Evolutionary conservation across 2,329 filamentous ascomycete genomes (phyloP), one percentile per base, ranked within the genome.

Genomic region (Macrophomina pseudophaseolina): DNA sequence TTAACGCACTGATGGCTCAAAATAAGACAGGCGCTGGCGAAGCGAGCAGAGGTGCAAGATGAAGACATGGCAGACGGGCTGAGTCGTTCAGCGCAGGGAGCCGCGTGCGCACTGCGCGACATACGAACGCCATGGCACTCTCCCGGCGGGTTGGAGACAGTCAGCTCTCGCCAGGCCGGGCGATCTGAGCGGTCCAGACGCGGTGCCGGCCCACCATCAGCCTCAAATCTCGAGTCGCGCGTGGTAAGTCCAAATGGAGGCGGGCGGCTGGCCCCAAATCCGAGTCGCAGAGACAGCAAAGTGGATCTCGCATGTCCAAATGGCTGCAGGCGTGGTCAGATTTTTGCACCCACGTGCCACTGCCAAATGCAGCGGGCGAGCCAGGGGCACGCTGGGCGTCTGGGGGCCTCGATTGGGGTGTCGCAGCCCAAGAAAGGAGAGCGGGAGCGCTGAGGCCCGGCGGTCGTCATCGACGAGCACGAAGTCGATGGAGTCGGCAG

Each of bases 61-160:
- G 56, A 59, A 5, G 56, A 23, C 23, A 23, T 23, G 23, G 23
- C 23, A 23, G 23, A 23, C 23, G 23, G 23, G 40, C 56, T 59
- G 56, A 59, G 35, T 59, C 56, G 56, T 14, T 3, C 18, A 30
- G 58, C 30, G 58, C 58, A 62, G 58, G 58, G 58, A 40, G 18
- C 58, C 58, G 58, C 44, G 42, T 49, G 58, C 58, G 58, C 58
- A 48, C 58, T 62, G 58, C 44, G 58, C 58, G 44, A 62, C 58
- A 49, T 62, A 62, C 58, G 44, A 35, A 28, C 58, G 58, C 58
- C 58, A 44, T 59, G 54, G 38, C 54, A 59, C 38, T 59, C 54
- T 23, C 58, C 58, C 58, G 58, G 30, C 48, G 32, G 16, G 28
- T 30, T 38, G 58, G 58, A 62, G 30, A 18, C 58, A 35, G 14